Evolutionary conservation across 257 asterid genomes (phyloP).

Genomic region (Solanum clarkiae): DNA sequence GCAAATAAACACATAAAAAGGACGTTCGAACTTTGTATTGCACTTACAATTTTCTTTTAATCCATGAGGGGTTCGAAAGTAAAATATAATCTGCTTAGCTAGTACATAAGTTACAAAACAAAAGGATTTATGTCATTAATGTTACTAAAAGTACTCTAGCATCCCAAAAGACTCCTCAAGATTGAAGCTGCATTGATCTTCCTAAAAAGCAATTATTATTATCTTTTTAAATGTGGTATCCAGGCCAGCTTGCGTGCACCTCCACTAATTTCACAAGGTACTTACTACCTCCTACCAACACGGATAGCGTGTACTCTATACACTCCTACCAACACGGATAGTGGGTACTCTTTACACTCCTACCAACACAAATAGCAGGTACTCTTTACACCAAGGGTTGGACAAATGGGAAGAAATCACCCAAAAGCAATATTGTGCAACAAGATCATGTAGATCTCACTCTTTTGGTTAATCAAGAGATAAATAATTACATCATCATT

Average conservation of each 20-base stretch:
- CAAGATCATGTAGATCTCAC: background rate
- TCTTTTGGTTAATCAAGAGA: background rate
- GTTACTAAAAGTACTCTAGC: background rate
- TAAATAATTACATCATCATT: background rate
- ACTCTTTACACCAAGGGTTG: background rate
- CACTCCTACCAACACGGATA: background rate
- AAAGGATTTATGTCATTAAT: background rate
- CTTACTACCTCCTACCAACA: background rate
- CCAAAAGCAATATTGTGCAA: background rate
- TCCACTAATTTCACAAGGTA: background rate
- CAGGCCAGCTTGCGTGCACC: background rate
- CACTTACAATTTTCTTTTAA: background rate
- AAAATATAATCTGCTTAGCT: background rate
- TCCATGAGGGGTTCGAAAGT: background rate
- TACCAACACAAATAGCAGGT: background rate
- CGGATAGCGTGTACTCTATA: background rate
- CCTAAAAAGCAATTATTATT: background rate
- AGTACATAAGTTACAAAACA: background rate
- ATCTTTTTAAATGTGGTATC: background rate
- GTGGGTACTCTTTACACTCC: background rate
- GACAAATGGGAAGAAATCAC: background rate
- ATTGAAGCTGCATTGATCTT: background rate
- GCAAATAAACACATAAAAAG: background rate
- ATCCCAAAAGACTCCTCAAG: background rate
- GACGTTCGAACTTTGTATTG: background rate